These are phyloP conservation scores for Diaporthe vexans DNA, from an alignment of 2,329 filamentous ascomycete species.

Conservation along the genomic window DNA sequence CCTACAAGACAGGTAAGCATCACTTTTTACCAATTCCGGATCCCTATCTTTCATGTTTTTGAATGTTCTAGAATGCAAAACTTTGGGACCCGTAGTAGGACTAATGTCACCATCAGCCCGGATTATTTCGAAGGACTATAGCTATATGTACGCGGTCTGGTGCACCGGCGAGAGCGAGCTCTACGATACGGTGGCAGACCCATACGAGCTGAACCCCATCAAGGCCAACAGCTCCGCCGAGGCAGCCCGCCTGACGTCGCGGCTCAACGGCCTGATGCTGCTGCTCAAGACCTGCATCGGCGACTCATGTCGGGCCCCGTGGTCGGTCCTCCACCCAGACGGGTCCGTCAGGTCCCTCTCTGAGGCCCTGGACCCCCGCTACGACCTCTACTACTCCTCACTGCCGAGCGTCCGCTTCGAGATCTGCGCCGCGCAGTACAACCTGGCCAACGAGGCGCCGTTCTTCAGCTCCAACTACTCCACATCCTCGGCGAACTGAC, in stretches of 20 bases:
- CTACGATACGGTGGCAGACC: slow-evolving; percentile 72
- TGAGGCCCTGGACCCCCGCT: slow-evolving; percentile 63
- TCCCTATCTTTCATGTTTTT: too few species aligned
- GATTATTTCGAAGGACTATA: slow-evolving; percentile 68
- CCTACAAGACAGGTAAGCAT: slow-evolving; percentile 75
- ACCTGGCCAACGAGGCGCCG: slow-evolving; percentile 40
- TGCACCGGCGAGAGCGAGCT: slow-evolving; percentile 77
- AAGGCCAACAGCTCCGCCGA: slow-evolving; percentile 49
- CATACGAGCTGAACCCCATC: slow-evolving; percentile 65
- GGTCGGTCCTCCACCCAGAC: slow-evolving; percentile 68
- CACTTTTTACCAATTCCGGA: too few species aligned
- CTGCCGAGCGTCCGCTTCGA: slow-evolving; percentile 41
- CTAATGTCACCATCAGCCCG: too few species aligned
- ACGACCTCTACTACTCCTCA: slow-evolving; percentile 65
- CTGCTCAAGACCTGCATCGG: slow-evolving; percentile 73
- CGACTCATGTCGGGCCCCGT: slow-evolving; percentile 67
- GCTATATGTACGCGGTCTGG: slow-evolving; percentile 77
- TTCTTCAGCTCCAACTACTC: slow-evolving; percentile 42
- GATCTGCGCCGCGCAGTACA: slow-evolving; percentile 34
- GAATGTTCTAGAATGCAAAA: too few species aligned
- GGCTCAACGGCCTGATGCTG: slow-evolving; percentile 71
- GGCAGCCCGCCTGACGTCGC: slow-evolving; percentile 56
- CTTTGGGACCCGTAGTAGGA: too few species aligned
- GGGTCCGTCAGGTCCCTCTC: slow-evolving; percentile 64
- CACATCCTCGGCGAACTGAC: slow-evolving; percentile 35